Evolutionary conservation across 306 rosid genomes (phyloP).

Genomic region (Echinosophora koreensis): DNA sequence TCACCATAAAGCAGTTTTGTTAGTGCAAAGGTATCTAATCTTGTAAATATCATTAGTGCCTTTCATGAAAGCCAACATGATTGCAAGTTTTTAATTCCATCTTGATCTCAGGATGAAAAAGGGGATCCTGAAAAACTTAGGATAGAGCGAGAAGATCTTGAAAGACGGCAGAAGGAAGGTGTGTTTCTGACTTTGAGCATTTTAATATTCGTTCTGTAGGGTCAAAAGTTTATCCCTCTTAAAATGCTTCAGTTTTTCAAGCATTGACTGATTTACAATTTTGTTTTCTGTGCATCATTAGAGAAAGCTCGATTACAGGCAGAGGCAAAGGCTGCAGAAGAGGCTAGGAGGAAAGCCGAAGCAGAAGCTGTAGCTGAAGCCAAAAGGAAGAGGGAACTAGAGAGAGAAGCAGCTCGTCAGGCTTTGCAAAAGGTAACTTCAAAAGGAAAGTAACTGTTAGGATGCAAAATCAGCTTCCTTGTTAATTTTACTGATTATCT

Average conservation of each 20-base stretch:
- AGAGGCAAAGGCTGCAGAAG: constrained; percentile 96
- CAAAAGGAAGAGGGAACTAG: constrained; percentile 78
- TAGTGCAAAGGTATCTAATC: constrained; percentile 18
- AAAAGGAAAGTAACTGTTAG: neutral
- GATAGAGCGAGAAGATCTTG: constrained; percentile 91
- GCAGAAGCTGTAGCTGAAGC: constrained; percentile 86
- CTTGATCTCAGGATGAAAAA: constrained; percentile 77
- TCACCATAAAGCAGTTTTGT: constrained; percentile 18
- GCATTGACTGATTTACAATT: constrained; percentile 22
- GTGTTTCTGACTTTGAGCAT: constrained; percentile 33
- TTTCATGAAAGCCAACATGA: constrained; percentile 11
- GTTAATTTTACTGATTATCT: constrained; percentile 31
- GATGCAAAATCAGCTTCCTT: constrained; percentile 22
- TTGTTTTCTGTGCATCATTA: constrained; percentile 39
- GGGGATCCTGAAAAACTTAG: constrained; percentile 86
- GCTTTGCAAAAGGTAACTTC: constrained; percentile 78
- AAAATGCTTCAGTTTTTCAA: constrained; percentile 5
- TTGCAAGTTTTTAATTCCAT: constrained; percentile 25
- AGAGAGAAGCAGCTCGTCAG: constrained; percentile 96
- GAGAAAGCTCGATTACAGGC: constrained; percentile 97
- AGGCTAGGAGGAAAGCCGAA: constrained; percentile 81
- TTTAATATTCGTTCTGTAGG: constrained; percentile 7
- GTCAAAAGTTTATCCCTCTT: neutral
- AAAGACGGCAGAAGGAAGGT: constrained; percentile 88
- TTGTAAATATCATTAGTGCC: constrained; percentile 8